A percentile compares a stretch with the other conserved stretches of the same genome.
These are phyloP conservation scores for Gnomoniopsis sp. DNA, from an alignment of 2,329 filamentous ascomycete genomes.

Conservation along the genomic window DNA sequence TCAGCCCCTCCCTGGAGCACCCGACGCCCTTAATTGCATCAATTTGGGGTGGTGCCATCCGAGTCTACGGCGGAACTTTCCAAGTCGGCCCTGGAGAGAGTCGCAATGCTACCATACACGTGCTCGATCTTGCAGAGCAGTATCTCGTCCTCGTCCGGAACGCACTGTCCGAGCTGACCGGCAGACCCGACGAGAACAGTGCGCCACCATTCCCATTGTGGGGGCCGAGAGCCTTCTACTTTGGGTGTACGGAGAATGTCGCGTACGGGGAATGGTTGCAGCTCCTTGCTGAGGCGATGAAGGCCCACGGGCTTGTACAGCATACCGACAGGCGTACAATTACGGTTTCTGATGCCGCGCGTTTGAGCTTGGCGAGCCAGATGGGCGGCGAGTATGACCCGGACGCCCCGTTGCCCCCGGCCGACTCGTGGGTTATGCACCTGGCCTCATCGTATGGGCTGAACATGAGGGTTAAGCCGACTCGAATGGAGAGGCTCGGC, in stretches of 20 bases:
- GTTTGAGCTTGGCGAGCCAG: neutral
- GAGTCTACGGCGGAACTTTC: slow-evolving; percentile 16
- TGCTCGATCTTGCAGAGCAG: slow-evolving; percentile 16
- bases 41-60: neutral
- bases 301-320: slow-evolving; percentile 9
- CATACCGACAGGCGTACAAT: slow-evolving; percentile 9
- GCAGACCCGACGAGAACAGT: neutral
- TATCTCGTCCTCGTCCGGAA: slow-evolving; percentile 15
- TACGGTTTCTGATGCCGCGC: slow-evolving; percentile 1
- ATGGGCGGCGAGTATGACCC: slow-evolving; percentile 5
- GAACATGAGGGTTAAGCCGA: slow-evolving; percentile 2
- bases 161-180: slow-evolving; percentile 2
- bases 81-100: slow-evolving; percentile 17
- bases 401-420: slow-evolving; percentile 3
- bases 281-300: slow-evolving; percentile 2
- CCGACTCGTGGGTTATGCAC: slow-evolving; percentile 8
- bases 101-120: slow-evolving; percentile 15
- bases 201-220: slow-evolving; percentile 8
- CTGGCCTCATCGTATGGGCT: slow-evolving; percentile 1
- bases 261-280: slow-evolving; percentile 7
- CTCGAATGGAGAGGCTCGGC: neutral
- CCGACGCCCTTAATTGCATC: slow-evolving; percentile 7
- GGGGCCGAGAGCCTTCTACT: slow-evolving; percentile 19
- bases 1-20: slow-evolving; percentile 12
- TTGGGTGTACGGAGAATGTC: slow-evolving; percentile 9